Evolutionary conservation across 2,329 filamentous ascomycete genomes (phyloP).

Genomic region (Calonectria leucothoes): DNA sequence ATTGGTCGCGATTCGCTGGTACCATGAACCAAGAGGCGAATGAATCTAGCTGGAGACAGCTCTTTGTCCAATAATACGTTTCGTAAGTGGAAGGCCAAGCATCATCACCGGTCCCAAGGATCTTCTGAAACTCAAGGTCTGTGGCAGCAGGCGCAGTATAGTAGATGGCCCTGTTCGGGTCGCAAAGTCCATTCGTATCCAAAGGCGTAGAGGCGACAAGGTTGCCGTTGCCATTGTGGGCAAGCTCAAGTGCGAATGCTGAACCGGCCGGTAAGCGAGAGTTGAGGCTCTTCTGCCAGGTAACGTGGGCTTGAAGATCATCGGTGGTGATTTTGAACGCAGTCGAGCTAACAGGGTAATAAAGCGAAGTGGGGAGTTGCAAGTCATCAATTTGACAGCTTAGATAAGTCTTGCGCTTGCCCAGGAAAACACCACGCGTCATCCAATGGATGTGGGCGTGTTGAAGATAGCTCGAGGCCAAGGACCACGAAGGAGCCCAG

Average conservation of each 20-base stretch:
- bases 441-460: conserved; percentile 32
- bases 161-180: conserved; percentile 18
- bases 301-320: conserved; percentile 24
- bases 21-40: conserved; percentile 31
- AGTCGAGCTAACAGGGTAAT: conserved; percentile 19
- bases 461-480: conserved; percentile 24
- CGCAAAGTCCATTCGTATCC: neutral
- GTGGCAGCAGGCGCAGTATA: conserved; percentile 16
- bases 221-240: conserved; percentile 30
- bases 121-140: conserved; percentile 25
- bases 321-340: conserved; percentile 27
- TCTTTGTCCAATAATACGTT: conserved; percentile 21
- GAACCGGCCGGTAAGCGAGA: conserved; percentile 25
- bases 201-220: conserved; percentile 14
- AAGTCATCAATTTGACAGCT: conserved; percentile 28
- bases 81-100: conserved; percentile 21
- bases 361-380: conserved; percentile 23
- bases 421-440: conserved; percentile 28
- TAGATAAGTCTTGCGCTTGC: conserved; percentile 30
- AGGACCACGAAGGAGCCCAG: conserved; percentile 29
- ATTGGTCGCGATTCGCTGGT: conserved; percentile 29
- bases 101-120: conserved; percentile 16
- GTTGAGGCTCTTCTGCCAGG: conserved; percentile 26
- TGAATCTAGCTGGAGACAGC: conserved; percentile 23
- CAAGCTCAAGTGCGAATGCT: conserved; percentile 23